phyloP scores from a whole-genome alignment of 345 rosid species.

The Bruguiera parviflora region DNA sequence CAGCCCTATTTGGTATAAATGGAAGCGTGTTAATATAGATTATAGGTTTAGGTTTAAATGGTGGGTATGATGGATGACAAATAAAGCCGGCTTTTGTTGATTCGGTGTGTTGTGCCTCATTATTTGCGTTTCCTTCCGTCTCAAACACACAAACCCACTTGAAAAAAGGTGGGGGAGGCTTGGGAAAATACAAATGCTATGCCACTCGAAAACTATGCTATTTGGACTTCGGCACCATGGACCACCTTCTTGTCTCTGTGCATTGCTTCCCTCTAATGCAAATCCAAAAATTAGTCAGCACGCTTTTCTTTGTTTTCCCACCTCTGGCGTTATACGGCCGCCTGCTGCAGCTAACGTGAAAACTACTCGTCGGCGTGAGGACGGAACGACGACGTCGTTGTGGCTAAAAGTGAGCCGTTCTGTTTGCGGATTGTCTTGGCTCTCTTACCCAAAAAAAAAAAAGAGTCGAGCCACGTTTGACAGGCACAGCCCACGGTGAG shows the following conservation, averaged over 20 bases:
- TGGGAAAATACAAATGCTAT: too few relatives aligned
- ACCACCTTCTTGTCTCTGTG: constrained; percentile 17
- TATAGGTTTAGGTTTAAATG: constrained; percentile 17
- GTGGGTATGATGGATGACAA: constrained; percentile 27
- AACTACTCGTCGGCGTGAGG: neutral
- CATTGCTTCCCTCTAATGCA: constrained; percentile 8
- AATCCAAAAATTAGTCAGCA: constrained; percentile 2
- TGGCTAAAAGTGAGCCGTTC: neutral
- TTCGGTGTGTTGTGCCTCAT: too few relatives aligned
- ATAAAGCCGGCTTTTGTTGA: constrained; percentile 6
- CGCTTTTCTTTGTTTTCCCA: constrained; percentile 5
- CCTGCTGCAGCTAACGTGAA: neutral
- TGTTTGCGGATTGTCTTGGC: too few relatives aligned
- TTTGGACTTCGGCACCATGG: constrained; percentile 3
- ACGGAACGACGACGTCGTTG: neutral
- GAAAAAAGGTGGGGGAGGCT: too few relatives aligned
- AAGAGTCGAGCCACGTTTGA: too few relatives aligned
- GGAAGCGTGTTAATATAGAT: constrained; percentile 19
- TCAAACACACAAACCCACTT: too few relatives aligned
- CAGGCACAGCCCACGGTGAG: too few relatives aligned
- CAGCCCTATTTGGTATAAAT: constrained; percentile 12
- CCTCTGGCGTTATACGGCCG: constrained; percentile 18
- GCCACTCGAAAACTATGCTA: too few relatives aligned
- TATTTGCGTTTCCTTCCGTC: too few relatives aligned
- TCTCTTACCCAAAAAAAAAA: too few relatives aligned